These are phyloP conservation scores for Theobroma grandiflorum DNA, from an alignment of 441 rosid genomes.

Conservation along the genomic window DNA sequence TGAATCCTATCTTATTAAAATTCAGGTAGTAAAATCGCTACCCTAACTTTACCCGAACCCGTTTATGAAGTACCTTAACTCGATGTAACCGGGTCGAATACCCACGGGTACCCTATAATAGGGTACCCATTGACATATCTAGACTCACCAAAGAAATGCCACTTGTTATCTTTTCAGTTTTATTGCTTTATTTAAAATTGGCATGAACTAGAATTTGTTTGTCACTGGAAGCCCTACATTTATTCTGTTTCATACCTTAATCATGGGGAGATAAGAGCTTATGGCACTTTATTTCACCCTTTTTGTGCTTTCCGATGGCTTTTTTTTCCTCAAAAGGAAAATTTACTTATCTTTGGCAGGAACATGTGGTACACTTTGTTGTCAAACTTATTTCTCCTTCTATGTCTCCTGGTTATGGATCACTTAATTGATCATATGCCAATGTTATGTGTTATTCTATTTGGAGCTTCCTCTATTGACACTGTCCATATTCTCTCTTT, in stretches of 20 bases:
- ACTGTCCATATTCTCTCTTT: conserved; percentile 67
- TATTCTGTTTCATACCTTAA: neutral
- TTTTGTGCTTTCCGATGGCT: neutral
- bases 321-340: conserved; percentile 10
- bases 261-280: neutral
- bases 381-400: conserved; percentile 78
- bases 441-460: conserved; percentile 60
- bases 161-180: neutral
- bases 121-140: too few species aligned
- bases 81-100: too few species aligned
- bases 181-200: neutral
- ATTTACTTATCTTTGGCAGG: conserved; percentile 44
- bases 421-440: conserved; percentile 58
- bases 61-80: too few species aligned
- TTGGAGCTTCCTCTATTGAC: conserved; percentile 62
- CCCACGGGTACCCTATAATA: too few species aligned
- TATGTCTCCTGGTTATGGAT: conserved; percentile 45
- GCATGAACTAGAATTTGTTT: neutral
- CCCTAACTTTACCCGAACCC: too few species aligned
- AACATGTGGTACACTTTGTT: conserved; percentile 68
- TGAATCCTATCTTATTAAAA: too few species aligned
- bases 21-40: too few species aligned
- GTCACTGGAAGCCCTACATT: neutral
- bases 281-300: conserved; percentile 4
- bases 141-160: neutral